Conservation (phyloP, 176 grass and related monocot species). For the Puccinellia tenuiflora region DNA sequence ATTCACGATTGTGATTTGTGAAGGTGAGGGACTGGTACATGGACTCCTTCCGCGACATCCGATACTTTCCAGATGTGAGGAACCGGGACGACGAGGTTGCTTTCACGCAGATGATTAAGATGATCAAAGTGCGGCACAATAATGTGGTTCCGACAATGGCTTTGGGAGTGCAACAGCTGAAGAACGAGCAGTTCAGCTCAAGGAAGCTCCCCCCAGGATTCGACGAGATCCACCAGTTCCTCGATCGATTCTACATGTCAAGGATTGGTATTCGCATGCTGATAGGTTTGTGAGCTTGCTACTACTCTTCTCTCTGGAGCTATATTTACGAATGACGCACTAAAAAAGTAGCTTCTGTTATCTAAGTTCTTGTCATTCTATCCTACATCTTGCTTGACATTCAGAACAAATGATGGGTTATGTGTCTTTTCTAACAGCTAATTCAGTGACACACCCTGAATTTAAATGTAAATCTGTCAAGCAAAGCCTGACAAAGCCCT, state of each 20-base stretch:
- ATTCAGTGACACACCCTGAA: not conserved
- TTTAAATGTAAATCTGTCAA: constrained; percentile 9
- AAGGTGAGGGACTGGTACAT: constrained; percentile 93
- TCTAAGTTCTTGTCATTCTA: not conserved
- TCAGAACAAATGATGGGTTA: not conserved
- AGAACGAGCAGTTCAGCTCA: constrained; percentile 43
- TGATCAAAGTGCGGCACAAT: constrained; percentile 84
- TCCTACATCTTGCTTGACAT: not conserved
- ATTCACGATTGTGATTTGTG: constrained; percentile 1
- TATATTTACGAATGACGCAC: constrained; percentile 9
- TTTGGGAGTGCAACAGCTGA: constrained; percentile 84
- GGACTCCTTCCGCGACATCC: constrained; percentile 84
- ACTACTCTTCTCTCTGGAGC: constrained; percentile 28
- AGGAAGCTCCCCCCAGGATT: constrained; percentile 44
- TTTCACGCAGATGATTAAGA: constrained; percentile 75
- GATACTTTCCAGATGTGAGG: constrained; percentile 66
- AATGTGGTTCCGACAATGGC: constrained; percentile 92
- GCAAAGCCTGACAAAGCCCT: not conserved
- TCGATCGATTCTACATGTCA: constrained; percentile 91
- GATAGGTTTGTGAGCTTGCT: constrained; percentile 65
- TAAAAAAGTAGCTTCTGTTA: not conserved
- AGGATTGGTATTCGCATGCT: constrained; percentile 95
- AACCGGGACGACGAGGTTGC: constrained; percentile 50
- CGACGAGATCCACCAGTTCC: constrained; percentile 73
- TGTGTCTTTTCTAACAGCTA: not conserved